Percentiles rank a stretch among this genome's conserved stretches.
Evolutionary conservation across 2,329 filamentous ascomycete species (phyloP).

Genomic region (Cercospora beticola): DNA sequence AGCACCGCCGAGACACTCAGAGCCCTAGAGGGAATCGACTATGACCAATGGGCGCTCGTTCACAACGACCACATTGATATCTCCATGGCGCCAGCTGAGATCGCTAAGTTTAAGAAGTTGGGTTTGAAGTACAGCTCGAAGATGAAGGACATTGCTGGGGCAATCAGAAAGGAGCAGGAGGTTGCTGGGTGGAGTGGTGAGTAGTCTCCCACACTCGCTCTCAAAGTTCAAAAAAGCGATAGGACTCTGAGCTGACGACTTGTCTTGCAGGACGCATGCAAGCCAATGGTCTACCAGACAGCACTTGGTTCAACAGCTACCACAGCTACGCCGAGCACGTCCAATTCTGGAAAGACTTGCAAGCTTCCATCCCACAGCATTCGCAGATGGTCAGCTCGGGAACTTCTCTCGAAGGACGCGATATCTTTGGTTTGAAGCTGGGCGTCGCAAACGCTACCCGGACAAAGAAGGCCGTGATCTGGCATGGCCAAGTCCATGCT

Average conservation of each 20-base stretch:
- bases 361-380: constrained; percentile 47
- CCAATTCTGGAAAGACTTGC: constrained; percentile 50
- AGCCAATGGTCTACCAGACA: constrained; percentile 30
- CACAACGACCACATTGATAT: constrained; percentile 35
- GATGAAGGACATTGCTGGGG: constrained; percentile 41
- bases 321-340: constrained; percentile 56
- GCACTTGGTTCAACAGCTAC: constrained; percentile 56
- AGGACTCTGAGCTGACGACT: neutral
- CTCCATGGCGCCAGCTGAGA: constrained; percentile 7
- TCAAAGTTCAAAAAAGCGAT: too few relatives aligned
- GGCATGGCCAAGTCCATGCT: constrained; percentile 60
- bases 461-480: constrained; percentile 55
- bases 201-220: neutral
- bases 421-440: constrained; percentile 53
- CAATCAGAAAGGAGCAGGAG: constrained; percentile 35
- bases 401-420: constrained; percentile 48
- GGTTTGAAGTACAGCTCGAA: constrained; percentile 45
- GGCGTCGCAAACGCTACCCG: constrained; percentile 47
- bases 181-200: neutral
- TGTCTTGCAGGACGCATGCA: constrained; percentile 34
- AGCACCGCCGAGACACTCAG: constrained; percentile 1
- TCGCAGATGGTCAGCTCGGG: constrained; percentile 54
- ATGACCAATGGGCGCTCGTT: constrained; percentile 31
- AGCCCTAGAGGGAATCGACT: constrained; percentile 39
- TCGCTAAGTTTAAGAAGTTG: constrained; percentile 35